Base-by-base conservation (phyloP, 768 basidiomycete species). In the Scleroderma citrinum region DNA sequence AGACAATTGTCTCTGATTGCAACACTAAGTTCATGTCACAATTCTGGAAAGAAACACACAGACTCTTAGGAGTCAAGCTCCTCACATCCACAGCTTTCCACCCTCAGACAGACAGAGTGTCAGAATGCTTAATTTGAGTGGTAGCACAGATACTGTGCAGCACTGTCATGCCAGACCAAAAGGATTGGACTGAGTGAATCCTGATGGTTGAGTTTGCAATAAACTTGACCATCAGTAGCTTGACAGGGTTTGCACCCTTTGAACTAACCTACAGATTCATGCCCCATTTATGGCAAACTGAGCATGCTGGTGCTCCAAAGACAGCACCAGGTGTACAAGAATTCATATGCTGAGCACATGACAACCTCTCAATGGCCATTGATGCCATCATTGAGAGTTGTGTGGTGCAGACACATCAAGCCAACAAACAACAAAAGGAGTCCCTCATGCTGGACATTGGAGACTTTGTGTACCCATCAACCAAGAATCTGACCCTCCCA, bases 41-140 rank as follows among this genome's bases (percentile, higher is more conserved):
- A 16, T 72, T 71, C 54, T 72, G 72, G 71, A 44, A 39, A 4
- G 50, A 60, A 21, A 29, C 30, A 2, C 55, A 62, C 30, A 34
- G 44, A 11, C 20, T 67, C 0, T 14, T 70, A 5, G 66, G 71
- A 1, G 54, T 63, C 0, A 59, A 63, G 24, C 54, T 72, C 0
- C 41, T 59, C 0, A 66, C 74, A 64, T 73, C 59, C 3, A 70
- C 59, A 6, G 67, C 69, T 0, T 74, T 67, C 48, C 74, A 75
- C 46, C 72, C 70, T 0, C 69, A 74, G 44, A 74, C 69, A 1
- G 70, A 73, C 52, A 68, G 70, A 0, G 62, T 60, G 19, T 56
- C 62, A 0, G 60, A 66, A 54, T 47, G 60, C 2, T 59, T 55
- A 1, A 72, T 67, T 34, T 36, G 59, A 0, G 56, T 43, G 16